Evolutionary conservation across 768 basidiomycete species (phyloP).

Genomic region (Pleurotus giganteus): DNA sequence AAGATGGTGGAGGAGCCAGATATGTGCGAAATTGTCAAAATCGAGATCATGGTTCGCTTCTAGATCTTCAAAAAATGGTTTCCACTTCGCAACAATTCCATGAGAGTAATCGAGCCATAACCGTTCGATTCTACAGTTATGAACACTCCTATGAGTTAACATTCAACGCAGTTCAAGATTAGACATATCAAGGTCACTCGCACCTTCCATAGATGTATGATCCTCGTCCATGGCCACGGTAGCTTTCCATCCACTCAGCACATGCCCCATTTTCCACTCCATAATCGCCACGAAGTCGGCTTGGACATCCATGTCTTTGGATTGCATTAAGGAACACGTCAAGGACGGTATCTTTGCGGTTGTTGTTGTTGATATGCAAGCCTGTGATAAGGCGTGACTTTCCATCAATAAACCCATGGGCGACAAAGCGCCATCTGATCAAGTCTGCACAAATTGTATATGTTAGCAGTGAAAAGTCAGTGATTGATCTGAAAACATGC

Average conservation of each 20-base stretch:
- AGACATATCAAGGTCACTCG: not conserved
- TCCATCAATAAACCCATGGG: constrained; percentile 30
- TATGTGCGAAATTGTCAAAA: constrained; percentile 20
- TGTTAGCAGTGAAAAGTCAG: constrained; percentile 18
- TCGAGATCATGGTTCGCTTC: constrained; percentile 26
- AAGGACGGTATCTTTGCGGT: constrained; percentile 30
- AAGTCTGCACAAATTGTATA: constrained; percentile 17
- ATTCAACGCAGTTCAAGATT: not conserved
- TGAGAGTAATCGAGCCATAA: constrained; percentile 34
- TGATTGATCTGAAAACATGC: constrained; percentile 16
- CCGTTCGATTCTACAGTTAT: constrained; percentile 36
- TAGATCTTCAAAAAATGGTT: constrained; percentile 30
- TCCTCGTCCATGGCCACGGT: constrained; percentile 15
- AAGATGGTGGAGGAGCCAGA: constrained; percentile 36
- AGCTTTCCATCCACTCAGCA: constrained; percentile 22
- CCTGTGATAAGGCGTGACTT: constrained; percentile 23
- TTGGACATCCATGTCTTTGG: constrained; percentile 23
- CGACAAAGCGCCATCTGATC: constrained; percentile 24
- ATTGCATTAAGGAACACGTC: constrained; percentile 24
- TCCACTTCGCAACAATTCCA: constrained; percentile 33
- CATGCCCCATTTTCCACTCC: constrained; percentile 29
- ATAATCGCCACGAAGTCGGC: constrained; percentile 27
- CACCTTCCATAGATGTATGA: constrained; percentile 37
- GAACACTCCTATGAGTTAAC: constrained; percentile 31
- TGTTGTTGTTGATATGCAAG: constrained; percentile 29